Base-by-base conservation (phyloP, 805 yeast genomes). In the Spathaspora arborariae region DNA sequence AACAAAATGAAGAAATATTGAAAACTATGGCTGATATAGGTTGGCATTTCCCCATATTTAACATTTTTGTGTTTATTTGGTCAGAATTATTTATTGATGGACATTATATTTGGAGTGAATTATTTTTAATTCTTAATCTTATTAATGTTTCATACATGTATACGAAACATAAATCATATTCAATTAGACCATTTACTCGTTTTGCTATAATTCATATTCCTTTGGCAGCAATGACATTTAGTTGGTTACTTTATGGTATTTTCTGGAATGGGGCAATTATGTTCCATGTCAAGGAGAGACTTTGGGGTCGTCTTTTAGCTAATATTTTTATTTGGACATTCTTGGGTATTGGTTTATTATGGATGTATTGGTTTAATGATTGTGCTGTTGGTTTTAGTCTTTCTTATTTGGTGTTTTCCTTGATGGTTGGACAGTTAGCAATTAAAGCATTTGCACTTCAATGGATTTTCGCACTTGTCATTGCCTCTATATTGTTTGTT, bases 241-340 rank as follows among this genome's bases (percentile, higher is more conserved):
- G 85, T 26, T 88, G 96, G 96, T 65, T 83, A 33, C 60, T 85
- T 48, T 85, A 81, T 58, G 83, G 82, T 20, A 60, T 88, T 34
- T 85, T 87, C 71, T 88, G 96, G 96, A 85, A 85, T 59, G 95
- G 95, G 40, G 90, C 95, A 1, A 84, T 84, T 22, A 61, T 84
- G 60, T 78, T 83, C 67, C 85, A 83, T 50, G 78, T 85, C 46
- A 76, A 78, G 55, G 76, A 78, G 55, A 60, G 67, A 49, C 62
- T 84, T n/a, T 65, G 78, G 18, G 81, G 88, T 13, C 75, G 95
- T 49, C 65, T 88, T 43, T 50, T 87, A 19, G 88, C 92, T 44
- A 87, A 88, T 62, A 62, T 87, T 27, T 72, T 85, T 52, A 79
- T 88, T 57, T 88, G 96, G 96, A 83, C 80, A 60, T 84, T 85